A percentile compares a stretch with the other conserved stretches of the same genome.
Conservation (phyloP, 2,329 filamentous ascomycete species). For the Apiospora sp. region DNA sequence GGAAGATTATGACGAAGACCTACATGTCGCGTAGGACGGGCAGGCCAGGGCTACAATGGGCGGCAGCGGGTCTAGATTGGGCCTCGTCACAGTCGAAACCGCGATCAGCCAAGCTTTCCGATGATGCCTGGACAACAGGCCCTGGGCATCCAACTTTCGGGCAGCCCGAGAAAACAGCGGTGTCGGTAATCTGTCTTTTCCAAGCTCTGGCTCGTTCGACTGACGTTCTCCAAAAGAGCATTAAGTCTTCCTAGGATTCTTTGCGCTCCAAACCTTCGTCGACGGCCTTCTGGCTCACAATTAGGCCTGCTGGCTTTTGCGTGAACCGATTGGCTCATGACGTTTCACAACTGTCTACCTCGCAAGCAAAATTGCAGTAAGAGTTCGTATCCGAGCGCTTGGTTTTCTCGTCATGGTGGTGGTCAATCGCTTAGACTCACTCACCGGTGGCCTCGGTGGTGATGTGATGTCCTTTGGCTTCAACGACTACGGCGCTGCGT, state of each 20-base stretch:
- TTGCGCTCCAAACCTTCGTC: background rate
- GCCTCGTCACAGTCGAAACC: background rate
- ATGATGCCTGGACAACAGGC: background rate
- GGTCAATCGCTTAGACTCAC: background rate
- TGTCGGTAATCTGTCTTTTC: background rate
- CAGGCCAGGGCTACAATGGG: background rate
- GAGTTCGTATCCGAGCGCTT: background rate
- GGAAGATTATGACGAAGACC: slow-evolving; percentile 10
- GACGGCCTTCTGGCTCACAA: background rate
- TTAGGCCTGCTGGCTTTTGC: background rate
- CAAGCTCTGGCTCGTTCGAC: background rate
- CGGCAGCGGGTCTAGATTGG: background rate
- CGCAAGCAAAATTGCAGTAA: background rate
- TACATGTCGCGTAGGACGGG: slow-evolving; percentile 9
- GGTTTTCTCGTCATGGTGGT: background rate
- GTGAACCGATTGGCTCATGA: background rate
- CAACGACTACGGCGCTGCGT: background rate
- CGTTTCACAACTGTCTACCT: background rate
- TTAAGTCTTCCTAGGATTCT: background rate
- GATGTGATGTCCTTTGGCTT: background rate
- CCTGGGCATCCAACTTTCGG: background rate
- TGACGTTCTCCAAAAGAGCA: fast-evolving
- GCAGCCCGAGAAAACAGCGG: background rate
- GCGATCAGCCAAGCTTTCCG: background rate
- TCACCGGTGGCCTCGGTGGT: background rate